These are phyloP conservation scores for Cryptococcus sp. DNA, from an alignment of 1,284 basidiomycete species.

Conservation along the genomic window DNA sequence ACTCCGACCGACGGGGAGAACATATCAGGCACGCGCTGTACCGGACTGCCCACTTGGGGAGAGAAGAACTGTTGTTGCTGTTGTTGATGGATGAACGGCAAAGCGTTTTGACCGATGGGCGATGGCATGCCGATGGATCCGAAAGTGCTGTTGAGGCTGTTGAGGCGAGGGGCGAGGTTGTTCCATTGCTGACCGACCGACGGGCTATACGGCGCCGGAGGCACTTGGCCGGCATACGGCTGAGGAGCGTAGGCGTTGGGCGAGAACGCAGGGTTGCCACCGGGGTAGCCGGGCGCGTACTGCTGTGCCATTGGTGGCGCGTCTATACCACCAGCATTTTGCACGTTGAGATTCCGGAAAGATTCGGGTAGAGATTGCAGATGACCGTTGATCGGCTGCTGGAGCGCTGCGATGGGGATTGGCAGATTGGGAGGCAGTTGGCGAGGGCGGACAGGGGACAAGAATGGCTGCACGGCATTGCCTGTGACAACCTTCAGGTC, in stretches of 20 bases:
- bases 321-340: conserved; percentile 15
- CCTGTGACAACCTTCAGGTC: conserved; percentile 50
- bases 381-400: conserved; percentile 25
- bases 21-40: conserved; percentile 16
- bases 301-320: conserved; percentile 14
- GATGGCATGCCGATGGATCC: conserved; percentile 32
- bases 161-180: conserved; percentile 7
- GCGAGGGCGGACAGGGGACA: conserved; percentile 44
- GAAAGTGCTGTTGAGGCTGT: conserved; percentile 11
- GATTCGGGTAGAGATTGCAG: conserved; percentile 29
- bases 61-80: conserved; percentile 28
- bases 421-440: conserved; percentile 48
- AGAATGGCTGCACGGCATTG: conserved; percentile 50
- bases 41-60: conserved; percentile 24
- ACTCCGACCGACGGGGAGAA: conserved; percentile 31
- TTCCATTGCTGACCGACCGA: conserved; percentile 19
- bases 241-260: conserved; percentile 16
- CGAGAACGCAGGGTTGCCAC: conserved; percentile 14
- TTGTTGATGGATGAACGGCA: conserved; percentile 26
- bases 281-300: conserved; percentile 17
- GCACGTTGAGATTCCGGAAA: conserved; percentile 38
- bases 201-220: conserved; percentile 17
- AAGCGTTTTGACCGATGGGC: conserved; percentile 26
- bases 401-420: conserved; percentile 36
- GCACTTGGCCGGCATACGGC: conserved; percentile 13